Conservation (phyloP, 2,329 filamentous ascomycete species). For the Colletotrichum zoysiae region DNA sequence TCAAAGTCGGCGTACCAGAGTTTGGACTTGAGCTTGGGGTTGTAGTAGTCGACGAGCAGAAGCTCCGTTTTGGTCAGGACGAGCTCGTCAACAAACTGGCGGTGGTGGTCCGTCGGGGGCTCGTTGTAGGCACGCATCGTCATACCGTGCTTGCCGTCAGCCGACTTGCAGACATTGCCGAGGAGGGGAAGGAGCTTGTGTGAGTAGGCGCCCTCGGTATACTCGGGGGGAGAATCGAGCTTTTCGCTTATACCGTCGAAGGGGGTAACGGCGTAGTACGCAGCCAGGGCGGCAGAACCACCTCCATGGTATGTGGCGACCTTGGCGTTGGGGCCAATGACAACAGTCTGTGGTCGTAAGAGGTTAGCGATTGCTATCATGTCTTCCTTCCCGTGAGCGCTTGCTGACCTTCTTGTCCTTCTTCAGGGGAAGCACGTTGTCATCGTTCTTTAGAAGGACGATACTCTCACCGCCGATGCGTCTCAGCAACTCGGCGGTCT, state of each 20-base stretch:
- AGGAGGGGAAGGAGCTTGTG: conserved; percentile 74
- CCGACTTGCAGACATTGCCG: conserved; percentile 63
- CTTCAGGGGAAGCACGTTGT: conserved; percentile 71
- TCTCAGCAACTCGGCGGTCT: conserved; percentile 74
- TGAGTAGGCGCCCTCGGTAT: conserved; percentile 72
- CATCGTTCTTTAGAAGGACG: conserved; percentile 80
- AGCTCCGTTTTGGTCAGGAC: conserved; percentile 62
- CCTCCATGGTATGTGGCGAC: conserved; percentile 71
- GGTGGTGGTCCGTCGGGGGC: conserved; percentile 60
- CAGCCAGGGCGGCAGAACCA: conserved; percentile 70
- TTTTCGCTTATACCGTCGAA: conserved; percentile 76
- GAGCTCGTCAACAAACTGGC: conserved; percentile 65
- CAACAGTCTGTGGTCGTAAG: conserved; percentile 56
- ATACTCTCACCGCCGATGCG: conserved; percentile 76
- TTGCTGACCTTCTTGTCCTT: conserved; percentile 67
- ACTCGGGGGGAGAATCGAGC: conserved; percentile 58
- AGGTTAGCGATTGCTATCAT: conserved; percentile 18
- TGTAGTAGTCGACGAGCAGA: conserved; percentile 63
- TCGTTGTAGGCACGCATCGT: conserved; percentile 73
- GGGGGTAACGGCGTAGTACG: conserved; percentile 78
- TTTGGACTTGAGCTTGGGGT: conserved; percentile 63
- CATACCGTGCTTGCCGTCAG: conserved; percentile 68
- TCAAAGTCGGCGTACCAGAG: conserved; percentile 73
- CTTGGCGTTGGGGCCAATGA: conserved; percentile 71
- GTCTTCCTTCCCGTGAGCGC: not conserved